A percentile compares a stretch with the other conserved stretches of the same genome.
Conservation (phyloP, 805 yeast genomes). For the Ogataea glucozyma region DNA sequence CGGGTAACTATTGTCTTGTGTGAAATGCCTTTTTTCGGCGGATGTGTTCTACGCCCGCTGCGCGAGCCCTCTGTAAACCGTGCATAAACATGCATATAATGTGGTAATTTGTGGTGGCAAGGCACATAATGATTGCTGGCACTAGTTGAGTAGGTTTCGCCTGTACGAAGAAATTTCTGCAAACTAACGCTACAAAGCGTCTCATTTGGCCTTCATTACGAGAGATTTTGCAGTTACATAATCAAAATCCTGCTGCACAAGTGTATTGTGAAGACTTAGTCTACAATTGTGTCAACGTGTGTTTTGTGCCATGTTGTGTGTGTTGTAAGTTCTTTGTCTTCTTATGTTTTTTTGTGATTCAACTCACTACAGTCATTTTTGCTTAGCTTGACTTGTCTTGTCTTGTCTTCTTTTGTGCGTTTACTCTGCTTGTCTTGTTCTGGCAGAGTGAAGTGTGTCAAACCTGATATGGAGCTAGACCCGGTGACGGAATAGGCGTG, state of each 20-base stretch:
- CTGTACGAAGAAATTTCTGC: too few species aligned
- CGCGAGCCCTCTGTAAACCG: background rate
- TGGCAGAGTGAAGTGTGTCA: slow-evolving; percentile 1
- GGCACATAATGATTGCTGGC: slow-evolving; percentile 1
- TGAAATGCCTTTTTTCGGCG: slow-evolving; percentile 1
- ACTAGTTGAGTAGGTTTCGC: too few species aligned
- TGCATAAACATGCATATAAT: slow-evolving; percentile 1
- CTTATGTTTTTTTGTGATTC: background rate
- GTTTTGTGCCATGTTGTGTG: background rate
- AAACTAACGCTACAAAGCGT: background rate
- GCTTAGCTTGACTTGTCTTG: background rate
- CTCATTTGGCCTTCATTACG: background rate
- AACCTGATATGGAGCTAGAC: background rate
- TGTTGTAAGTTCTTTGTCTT: background rate
- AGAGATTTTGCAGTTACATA: background rate
- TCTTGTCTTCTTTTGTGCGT: slow-evolving; percentile 1
- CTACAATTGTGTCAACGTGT: slow-evolving; percentile 3
- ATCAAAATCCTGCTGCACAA: background rate
- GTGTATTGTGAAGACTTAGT: background rate
- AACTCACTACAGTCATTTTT: too few species aligned
- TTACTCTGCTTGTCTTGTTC: background rate
- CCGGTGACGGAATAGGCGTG: slow-evolving; percentile 1
- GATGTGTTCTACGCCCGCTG: slow-evolving; percentile 1
- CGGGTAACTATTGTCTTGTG: background rate
- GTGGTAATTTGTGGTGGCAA: slow-evolving; percentile 5